Conservation (phyloP, 495 filamentous ascomycete species). For the Tuber umbilicatum region DNA sequence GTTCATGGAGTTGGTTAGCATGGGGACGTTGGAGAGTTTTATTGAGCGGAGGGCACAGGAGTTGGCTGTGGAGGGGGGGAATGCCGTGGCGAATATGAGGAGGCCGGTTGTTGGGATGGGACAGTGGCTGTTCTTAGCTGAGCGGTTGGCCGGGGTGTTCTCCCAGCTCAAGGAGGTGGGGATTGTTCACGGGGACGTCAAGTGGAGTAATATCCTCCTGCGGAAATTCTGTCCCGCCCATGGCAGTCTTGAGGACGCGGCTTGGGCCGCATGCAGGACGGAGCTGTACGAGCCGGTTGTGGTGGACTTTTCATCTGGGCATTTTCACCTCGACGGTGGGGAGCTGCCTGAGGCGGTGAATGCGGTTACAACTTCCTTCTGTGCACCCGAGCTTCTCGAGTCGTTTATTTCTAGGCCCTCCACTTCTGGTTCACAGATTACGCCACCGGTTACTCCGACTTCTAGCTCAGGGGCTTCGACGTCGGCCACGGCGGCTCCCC, state of each 20-base stretch:
- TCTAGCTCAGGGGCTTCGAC: background rate
- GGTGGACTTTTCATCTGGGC: slow-evolving; percentile 35
- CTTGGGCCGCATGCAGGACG: slow-evolving; percentile 10
- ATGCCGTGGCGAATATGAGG: background rate
- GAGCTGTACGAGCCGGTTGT: slow-evolving; percentile 25
- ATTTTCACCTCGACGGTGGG: slow-evolving; percentile 16
- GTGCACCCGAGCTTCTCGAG: slow-evolving; percentile 34
- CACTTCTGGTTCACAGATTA: background rate
- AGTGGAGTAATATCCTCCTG: slow-evolving; percentile 38
- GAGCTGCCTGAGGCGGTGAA: slow-evolving; percentile 20
- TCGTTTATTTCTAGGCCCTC: slow-evolving; percentile 16
- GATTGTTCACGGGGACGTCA: slow-evolving; percentile 39
- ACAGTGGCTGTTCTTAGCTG: slow-evolving; percentile 35
- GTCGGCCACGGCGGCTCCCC: background rate
- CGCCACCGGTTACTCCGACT: slow-evolving; percentile 12
- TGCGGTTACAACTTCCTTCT: slow-evolving; percentile 35
- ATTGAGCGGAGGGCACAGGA: background rate
- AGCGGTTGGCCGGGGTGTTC: slow-evolving; percentile 24
- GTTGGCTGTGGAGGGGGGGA: background rate
- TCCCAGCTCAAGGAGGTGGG: slow-evolving; percentile 20
- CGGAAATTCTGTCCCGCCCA: background rate
- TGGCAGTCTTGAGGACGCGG: background rate
- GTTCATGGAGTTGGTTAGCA: slow-evolving; percentile 21
- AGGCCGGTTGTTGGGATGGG: slow-evolving; percentile 27
- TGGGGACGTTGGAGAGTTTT: slow-evolving; percentile 20